Evolutionary conservation across 208 protist genomes (phyloP), one percentile per base, ranked within the genome.

Genomic region (Acanthamoeba healyi): DNA sequence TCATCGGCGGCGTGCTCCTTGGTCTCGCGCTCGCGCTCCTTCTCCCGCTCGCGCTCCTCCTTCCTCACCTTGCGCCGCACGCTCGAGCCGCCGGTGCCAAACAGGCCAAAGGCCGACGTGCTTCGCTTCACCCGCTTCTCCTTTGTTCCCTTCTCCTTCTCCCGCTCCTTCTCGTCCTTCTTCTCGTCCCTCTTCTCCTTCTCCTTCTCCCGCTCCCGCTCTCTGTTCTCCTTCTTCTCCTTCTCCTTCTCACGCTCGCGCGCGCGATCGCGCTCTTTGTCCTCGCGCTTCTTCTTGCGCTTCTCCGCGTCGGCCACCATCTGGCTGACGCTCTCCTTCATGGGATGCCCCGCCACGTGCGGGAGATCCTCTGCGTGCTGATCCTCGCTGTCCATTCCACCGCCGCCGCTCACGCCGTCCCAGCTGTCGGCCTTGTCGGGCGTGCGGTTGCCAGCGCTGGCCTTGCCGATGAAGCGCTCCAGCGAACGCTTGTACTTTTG

Each of bases 351-450:
- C 24, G 17, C 67, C 67, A 22, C 36, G 5, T 51, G 40, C 14
- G 17, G 24, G 9, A 3, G 24, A 26, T 61, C 12, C 4, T 61
- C 12, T 5, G 7, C 2, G 54, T 61, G 54, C 4, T 65, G 5
- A 12, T 65, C 26, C 24, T 65, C 58, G n/a, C 15, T 26, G 58
- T 26, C 58, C 26, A 6, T 54, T 58, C 40, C n/a, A 14, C n/a
- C 17, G 34, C 34, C 42, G n/a, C 14, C 34, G 42, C 36, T n/a
- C 26, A 7, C 44, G 74, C 42, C 74, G 36, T 84, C 74, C 74
- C 74, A 84, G 74, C 74, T 84, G 74, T 84, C 74, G 10, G 74
- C 74, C 74, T 84, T 84, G 74, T 84, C 74, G 12, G 40, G 74
- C 44, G 74, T 84, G 14, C 65, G 65, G 34, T 26, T 36, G 65